Conservation (phyloP, 306 rosid species). For the Prunus padus region DNA sequence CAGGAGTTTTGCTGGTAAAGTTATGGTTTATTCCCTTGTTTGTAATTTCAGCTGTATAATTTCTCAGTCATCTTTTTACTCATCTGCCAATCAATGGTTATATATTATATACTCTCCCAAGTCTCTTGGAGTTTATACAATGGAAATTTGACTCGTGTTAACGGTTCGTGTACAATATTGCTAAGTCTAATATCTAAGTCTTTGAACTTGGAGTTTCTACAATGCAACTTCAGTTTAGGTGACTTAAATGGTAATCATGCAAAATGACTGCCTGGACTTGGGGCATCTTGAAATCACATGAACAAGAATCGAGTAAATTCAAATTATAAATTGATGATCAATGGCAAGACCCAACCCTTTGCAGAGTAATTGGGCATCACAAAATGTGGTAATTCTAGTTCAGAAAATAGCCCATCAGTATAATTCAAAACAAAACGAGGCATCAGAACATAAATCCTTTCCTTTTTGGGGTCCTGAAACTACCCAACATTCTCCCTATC, state of each 20-base stretch:
- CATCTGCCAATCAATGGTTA: too few species aligned
- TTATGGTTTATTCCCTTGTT: not conserved
- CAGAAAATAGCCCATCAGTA: not conserved
- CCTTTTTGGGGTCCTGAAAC: not conserved
- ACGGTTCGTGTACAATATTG: too few species aligned
- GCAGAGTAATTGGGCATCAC: not conserved
- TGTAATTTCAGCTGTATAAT: conserved; percentile 2
- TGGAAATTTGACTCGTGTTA: too few species aligned
- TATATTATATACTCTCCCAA: not conserved
- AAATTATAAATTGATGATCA: not conserved
- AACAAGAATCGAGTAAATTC: not conserved
- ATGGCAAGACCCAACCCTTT: not conserved
- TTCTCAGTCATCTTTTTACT: not conserved
- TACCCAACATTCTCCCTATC: not conserved
- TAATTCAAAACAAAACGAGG: not conserved
- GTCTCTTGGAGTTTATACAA: too few species aligned
- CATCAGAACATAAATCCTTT: not conserved
- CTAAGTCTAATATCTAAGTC: too few species aligned
- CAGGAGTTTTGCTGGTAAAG: not conserved
- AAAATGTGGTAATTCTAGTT: not conserved
- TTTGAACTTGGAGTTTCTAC: not conserved
- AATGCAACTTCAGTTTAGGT: not conserved
- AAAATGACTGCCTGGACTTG: too few species aligned
- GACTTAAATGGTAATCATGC: not conserved
- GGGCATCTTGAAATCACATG: not conserved